A percentile compares a stretch with the other conserved stretches of the same genome.
These are phyloP conservation scores for Penicillium verhagenii DNA, from an alignment of 495 filamentous ascomycete species.

Conservation along the genomic window DNA sequence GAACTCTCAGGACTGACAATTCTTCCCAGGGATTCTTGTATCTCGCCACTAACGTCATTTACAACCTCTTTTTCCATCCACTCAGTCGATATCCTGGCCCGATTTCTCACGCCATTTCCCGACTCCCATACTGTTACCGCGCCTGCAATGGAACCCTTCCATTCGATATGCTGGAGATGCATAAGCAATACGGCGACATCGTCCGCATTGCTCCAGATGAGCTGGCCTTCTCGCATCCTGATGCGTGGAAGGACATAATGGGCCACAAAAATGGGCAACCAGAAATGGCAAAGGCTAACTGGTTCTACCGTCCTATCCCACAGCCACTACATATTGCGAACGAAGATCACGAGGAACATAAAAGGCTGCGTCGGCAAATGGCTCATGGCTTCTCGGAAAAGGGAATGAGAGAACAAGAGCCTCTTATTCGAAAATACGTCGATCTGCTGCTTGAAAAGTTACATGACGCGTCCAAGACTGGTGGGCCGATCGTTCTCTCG, in stretches of 20 bases:
- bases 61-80: conserved; percentile 5
- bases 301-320: background rate
- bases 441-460: conserved; percentile 35
- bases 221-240: conserved; percentile 2
- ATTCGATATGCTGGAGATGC: background rate
- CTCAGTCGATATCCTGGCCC: conserved; percentile 1
- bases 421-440: conserved; percentile 35
- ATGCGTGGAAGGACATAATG: conserved; percentile 8
- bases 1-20: too few relatives aligned
- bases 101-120: background rate
- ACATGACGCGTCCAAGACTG: background rate
- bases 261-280: background rate
- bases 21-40: too few relatives aligned
- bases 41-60: too few relatives aligned
- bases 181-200: conserved; percentile 5
- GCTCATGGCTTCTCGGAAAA: conserved; percentile 48
- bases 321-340: conserved; percentile 1
- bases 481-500: conserved; percentile 17
- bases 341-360: conserved; percentile 11
- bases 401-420: conserved; percentile 39
- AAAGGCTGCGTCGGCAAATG: conserved; percentile 36
- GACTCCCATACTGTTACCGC: background rate
- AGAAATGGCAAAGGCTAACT: background rate
- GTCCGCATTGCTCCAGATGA: conserved; percentile 11
- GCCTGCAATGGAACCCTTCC: background rate